Evolutionary conservation across 805 yeast genomes (phyloP).

Genomic region (Zygotorulaspora chibaensis): DNA sequence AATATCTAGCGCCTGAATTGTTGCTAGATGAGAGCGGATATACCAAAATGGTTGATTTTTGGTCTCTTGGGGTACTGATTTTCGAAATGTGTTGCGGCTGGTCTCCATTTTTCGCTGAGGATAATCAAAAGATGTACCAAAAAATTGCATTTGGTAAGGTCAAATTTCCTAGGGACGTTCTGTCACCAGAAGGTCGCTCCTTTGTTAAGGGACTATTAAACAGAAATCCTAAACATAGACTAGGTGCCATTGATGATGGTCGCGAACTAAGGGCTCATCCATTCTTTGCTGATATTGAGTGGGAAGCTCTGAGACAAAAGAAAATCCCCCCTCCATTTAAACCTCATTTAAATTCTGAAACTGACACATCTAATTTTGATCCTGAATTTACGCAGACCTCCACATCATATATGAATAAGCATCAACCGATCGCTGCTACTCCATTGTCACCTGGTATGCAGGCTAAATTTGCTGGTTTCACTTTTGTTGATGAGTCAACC

Average conservation of each 20-base stretch:
- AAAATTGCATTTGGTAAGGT: slow-evolving; percentile 98
- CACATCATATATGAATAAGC: slow-evolving; percentile 69
- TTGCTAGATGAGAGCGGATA: slow-evolving; percentile 92
- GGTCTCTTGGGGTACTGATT: slow-evolving; percentile 95
- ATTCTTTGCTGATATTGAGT: slow-evolving; percentile 85
- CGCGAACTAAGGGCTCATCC: slow-evolving; percentile 89
- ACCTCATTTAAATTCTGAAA: slow-evolving; percentile 85
- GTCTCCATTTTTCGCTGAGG: slow-evolving; percentile 98
- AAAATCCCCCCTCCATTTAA: slow-evolving; percentile 94
- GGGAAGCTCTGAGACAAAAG: slow-evolving; percentile 74
- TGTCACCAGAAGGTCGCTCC: slow-evolving; percentile 88
- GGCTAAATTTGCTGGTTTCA: slow-evolving; percentile 94
- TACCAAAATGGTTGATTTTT: slow-evolving; percentile 97
- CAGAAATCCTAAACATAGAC: slow-evolving; percentile 91
- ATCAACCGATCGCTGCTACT: slow-evolving; percentile 45
- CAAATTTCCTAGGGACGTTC: slow-evolving; percentile 91
- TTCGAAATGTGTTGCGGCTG: slow-evolving; percentile 99
- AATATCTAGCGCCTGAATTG: slow-evolving; percentile 95
- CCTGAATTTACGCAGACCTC: slow-evolving; percentile 95
- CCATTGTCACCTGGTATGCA: slow-evolving; percentile 89
- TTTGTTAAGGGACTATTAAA: slow-evolving; percentile 93
- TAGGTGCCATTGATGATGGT: slow-evolving; percentile 90
- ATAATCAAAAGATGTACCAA: slow-evolving; percentile 97
- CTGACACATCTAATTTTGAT: slow-evolving; percentile 95
- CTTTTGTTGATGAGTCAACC: slow-evolving; percentile 90